Conservation (phyloP, 176 grass and related monocot species). For the Aechmea fasciata region DNA sequence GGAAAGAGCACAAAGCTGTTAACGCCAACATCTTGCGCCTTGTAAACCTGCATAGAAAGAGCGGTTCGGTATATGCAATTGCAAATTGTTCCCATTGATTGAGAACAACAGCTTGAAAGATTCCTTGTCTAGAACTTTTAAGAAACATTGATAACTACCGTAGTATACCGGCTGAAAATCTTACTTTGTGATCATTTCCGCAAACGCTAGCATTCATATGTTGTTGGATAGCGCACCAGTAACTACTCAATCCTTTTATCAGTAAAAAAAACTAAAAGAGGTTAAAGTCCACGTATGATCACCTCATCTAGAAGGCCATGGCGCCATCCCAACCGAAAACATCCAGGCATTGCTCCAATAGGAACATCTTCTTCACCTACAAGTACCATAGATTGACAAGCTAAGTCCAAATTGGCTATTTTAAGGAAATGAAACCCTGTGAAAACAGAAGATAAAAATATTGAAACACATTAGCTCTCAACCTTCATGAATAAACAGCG, state of each 20-base stretch:
- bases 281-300: slow-evolving; percentile 2
- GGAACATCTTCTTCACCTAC: slow-evolving; percentile 81
- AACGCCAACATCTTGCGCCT: slow-evolving; percentile 82
- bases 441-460: background rate
- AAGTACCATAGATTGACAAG: background rate
- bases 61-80: background rate
- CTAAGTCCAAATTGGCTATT: slow-evolving; percentile 1
- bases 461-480: background rate
- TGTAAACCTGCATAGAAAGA: slow-evolving; percentile 68
- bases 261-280: background rate
- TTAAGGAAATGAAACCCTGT: background rate
- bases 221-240: slow-evolving; percentile 1
- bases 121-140: background rate
- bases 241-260: background rate
- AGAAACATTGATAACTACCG: no score
- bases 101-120: background rate
- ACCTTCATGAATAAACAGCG: slow-evolving; percentile 98
- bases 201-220: background rate
- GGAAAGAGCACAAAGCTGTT: slow-evolving; percentile 94
- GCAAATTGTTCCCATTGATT: background rate
- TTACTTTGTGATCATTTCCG: no score
- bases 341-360: slow-evolving; percentile 96
- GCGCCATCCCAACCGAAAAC: slow-evolving; percentile 88
- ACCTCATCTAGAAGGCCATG: slow-evolving; percentile 95
- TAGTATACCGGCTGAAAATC: no score